Evolutionary conservation across 208 protist species (phyloP).

Genomic region (Leishmania braziliensis): DNA sequence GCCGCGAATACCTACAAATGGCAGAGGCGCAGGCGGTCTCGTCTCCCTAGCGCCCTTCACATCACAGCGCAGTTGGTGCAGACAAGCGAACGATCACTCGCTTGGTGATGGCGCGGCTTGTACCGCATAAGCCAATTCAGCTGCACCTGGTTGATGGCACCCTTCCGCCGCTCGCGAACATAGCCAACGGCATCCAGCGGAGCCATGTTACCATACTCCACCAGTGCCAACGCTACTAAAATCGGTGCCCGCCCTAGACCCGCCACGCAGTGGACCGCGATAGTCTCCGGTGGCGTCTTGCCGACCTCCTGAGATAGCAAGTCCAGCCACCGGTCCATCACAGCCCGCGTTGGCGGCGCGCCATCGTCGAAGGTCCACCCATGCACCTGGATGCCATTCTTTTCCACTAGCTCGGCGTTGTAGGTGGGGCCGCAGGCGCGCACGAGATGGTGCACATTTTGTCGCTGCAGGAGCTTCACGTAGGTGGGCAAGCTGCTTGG

Average conservation of each 20-base stretch:
- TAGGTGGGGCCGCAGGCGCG: conserved; percentile 89
- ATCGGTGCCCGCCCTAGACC: conserved; percentile 92
- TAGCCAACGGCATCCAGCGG: conserved; percentile 84
- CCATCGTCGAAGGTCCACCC: conserved; percentile 93
- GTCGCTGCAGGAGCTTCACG: conserved; percentile 82
- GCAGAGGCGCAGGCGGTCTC: neutral
- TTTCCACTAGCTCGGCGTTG: conserved; percentile 63
- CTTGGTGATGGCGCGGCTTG: conserved; percentile 57
- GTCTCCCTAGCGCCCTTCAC: conserved; percentile 23
- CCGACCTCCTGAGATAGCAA: conserved; percentile 73
- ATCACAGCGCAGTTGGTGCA: conserved; percentile 68
- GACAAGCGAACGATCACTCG: conserved; percentile 25
- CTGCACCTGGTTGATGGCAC: conserved; percentile 93
- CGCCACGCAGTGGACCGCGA: conserved; percentile 93
- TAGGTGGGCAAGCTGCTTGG: conserved; percentile 87
- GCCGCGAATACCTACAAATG: neutral
- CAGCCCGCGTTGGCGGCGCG: conserved; percentile 73
- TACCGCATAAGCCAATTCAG: conserved; percentile 91
- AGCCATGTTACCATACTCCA: conserved; percentile 80
- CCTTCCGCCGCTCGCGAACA: conserved; percentile 79
- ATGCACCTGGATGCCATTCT: conserved; percentile 78
- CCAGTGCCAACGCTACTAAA: conserved; percentile 88
- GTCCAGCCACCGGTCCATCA: conserved; percentile 81
- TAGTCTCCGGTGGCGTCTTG: conserved; percentile 34
- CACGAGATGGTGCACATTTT: conserved; percentile 81